These are phyloP conservation scores for Fusarium begoniae DNA, from an alignment of 2,329 filamentous ascomycete genomes.

Conservation along the genomic window DNA sequence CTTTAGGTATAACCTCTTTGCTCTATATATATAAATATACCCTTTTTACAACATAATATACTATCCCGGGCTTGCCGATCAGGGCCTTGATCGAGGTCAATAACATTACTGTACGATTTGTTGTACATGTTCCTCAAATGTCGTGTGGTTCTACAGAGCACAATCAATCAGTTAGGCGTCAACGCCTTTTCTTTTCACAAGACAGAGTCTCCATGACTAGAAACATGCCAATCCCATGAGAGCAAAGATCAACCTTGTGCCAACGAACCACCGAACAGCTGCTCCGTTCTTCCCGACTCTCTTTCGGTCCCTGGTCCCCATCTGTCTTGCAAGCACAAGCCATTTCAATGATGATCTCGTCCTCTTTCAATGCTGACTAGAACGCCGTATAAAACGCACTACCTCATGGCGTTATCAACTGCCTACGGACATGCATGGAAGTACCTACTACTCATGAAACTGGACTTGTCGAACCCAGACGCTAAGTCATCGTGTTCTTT, in stretches of 20 bases:
- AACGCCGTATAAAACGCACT: slow-evolving; percentile 7
- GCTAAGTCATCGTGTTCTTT: slow-evolving; percentile 18
- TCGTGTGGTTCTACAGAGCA: background rate
- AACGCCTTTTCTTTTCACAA: background rate
- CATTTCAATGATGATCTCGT: slow-evolving; percentile 9
- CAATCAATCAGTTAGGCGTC: slow-evolving; percentile 19
- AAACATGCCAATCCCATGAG: slow-evolving; percentile 2
- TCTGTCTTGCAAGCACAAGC: slow-evolving; percentile 5
- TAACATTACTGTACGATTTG: background rate
- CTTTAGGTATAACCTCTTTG: too few relatives aligned
- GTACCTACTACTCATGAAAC: background rate
- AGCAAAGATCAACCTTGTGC: slow-evolving; percentile 16
- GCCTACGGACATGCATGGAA: slow-evolving; percentile 1
- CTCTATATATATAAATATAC: too few relatives aligned
- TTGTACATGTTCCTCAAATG: background rate
- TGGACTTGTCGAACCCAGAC: background rate
- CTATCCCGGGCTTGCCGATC: too few relatives aligned
- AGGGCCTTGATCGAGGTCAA: background rate
- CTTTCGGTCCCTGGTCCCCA: slow-evolving; percentile 2
- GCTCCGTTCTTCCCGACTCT: slow-evolving; percentile 1
- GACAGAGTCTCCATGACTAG: background rate
- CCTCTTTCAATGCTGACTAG: slow-evolving; percentile 4
- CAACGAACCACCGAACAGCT: slow-evolving; percentile 12
- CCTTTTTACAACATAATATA: too few relatives aligned
- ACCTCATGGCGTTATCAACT: slow-evolving; percentile 19